Conservation (phyloP, 768 basidiomycete genomes). For the Termitomyces sp. region DNA sequence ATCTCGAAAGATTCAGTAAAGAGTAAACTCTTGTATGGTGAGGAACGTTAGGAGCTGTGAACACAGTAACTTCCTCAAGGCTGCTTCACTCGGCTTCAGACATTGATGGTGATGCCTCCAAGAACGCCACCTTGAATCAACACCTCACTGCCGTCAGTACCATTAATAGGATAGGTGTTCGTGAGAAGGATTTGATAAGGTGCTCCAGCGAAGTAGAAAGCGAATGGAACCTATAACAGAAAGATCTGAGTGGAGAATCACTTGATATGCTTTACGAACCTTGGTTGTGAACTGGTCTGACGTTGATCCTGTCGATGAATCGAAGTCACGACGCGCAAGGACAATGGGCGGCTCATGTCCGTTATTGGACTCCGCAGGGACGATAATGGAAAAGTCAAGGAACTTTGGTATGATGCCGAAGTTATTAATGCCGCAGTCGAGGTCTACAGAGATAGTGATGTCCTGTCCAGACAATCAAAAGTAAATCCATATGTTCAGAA, state of each 20-base stretch:
- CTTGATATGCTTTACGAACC: background rate
- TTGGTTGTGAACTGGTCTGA: conserved; percentile 6
- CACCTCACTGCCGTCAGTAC: conserved; percentile 9
- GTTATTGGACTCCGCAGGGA: conserved; percentile 2
- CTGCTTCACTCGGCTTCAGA: background rate
- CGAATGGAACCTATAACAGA: background rate
- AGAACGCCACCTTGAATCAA: conserved; percentile 5
- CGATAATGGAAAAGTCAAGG: conserved; percentile 9
- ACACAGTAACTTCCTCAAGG: background rate
- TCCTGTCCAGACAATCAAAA: background rate
- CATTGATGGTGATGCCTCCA: background rate
- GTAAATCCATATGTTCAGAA: background rate
- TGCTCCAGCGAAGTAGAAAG: conserved; percentile 3
- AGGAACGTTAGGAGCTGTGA: background rate
- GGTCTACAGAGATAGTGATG: conserved; percentile 2
- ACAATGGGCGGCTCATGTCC: conserved; percentile 9
- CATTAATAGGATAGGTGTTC: background rate
- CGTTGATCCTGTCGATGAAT: background rate
- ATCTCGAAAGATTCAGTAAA: background rate
- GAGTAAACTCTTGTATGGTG: background rate
- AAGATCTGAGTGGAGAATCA: background rate
- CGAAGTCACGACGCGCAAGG: conserved; percentile 8
- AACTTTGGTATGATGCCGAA: conserved; percentile 7
- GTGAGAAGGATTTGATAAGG: background rate
- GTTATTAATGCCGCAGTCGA: conserved; percentile 1